A percentile compares a stretch with the other conserved stretches of the same genome.
These are phyloP conservation scores for Lantana camara DNA, from an alignment of 257 asterid genomes.

Conservation along the genomic window DNA sequence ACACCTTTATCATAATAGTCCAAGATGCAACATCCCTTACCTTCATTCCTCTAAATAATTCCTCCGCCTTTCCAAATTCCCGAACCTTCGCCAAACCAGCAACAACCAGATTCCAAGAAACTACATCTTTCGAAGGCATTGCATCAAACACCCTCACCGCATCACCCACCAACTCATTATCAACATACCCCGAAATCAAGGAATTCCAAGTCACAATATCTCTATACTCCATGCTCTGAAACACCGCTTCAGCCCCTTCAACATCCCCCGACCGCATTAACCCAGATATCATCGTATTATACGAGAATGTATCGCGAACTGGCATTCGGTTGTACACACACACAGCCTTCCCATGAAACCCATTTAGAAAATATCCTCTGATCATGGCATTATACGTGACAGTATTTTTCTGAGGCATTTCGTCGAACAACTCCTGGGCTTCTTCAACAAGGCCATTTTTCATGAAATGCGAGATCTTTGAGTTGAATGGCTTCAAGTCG, in stretches of 20 bases:
- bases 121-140: conserved; percentile 55
- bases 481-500: conserved; percentile 54
- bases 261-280: conserved; percentile 58
- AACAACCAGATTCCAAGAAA: conserved; percentile 66
- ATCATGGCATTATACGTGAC: conserved; percentile 70
- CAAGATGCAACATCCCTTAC: conserved; percentile 54
- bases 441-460: conserved; percentile 52
- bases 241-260: conserved; percentile 59
- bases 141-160: conserved; percentile 42
- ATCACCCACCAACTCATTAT: conserved; percentile 43
- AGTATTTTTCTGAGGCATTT: conserved; percentile 52
- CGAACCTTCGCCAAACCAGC: conserved; percentile 52
- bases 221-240: conserved; percentile 42
- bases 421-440: conserved; percentile 55
- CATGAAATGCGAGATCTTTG: conserved; percentile 56
- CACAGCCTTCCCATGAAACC: conserved; percentile 39
- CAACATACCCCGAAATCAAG: conserved; percentile 61
- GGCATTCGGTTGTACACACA: conserved; percentile 49
- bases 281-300: conserved; percentile 60
- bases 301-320: conserved; percentile 55
- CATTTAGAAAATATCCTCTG: conserved; percentile 63
- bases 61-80: conserved; percentile 46
- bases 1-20: conserved; percentile 69
- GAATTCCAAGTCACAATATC: conserved; percentile 72
- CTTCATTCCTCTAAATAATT: conserved; percentile 45